Conservation (phyloP, 192 early-diverging fungal genomes). For the Backusella macrospora region DNA sequence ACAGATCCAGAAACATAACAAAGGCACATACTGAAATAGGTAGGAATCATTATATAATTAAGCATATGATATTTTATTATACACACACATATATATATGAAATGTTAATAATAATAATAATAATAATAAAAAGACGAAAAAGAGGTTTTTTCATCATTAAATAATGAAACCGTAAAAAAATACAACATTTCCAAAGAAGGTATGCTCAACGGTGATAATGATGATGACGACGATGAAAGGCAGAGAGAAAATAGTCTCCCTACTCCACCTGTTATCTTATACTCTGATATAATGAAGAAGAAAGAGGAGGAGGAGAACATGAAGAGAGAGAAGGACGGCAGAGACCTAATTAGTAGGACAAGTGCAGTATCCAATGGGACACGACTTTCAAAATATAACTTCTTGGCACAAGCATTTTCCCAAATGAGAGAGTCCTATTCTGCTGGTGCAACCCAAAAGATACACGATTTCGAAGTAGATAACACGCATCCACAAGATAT, state of each 20-base stretch:
- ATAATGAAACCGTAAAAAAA: background rate
- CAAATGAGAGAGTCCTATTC: conserved; percentile 40
- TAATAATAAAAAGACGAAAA: background rate
- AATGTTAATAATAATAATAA: background rate
- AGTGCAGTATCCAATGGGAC: conserved; percentile 17
- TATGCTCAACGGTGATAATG: background rate
- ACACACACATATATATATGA: no score
- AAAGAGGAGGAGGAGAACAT: background rate
- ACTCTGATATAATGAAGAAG: conserved; percentile 4
- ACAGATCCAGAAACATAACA: background rate
- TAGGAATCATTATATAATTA: background rate
- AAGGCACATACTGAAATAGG: background rate
- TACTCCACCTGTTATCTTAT: background rate
- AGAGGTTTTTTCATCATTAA: background rate
- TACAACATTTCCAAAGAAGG: background rate
- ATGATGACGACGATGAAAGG: background rate
- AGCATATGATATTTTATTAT: no score
- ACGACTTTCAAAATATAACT: conserved; percentile 46
- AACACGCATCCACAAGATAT: no score
- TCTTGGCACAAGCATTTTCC: conserved; percentile 42
- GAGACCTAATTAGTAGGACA: background rate
- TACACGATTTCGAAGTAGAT: background rate
- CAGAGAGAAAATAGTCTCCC: background rate
- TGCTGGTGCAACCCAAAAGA: background rate
- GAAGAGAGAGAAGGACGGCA: background rate